phyloP scores from a whole-genome alignment of 495 filamentous ascomycete genomes.

The Aspergillus mulundensis region DNA sequence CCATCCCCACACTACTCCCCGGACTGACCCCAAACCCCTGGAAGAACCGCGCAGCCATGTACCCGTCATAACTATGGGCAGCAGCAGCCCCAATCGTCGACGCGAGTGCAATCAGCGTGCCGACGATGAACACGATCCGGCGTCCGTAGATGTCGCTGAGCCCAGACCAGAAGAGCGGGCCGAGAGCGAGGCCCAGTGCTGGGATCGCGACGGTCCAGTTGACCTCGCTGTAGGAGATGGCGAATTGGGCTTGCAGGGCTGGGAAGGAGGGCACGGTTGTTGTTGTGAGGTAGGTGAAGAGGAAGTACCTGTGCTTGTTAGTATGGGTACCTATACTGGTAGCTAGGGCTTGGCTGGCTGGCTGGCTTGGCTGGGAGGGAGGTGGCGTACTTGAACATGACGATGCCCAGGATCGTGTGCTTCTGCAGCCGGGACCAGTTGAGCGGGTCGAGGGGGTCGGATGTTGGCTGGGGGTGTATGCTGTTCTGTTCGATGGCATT shows the following conservation, averaged over 20 bases:
- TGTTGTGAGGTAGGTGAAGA: constrained; percentile 63
- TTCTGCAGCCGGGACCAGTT: constrained; percentile 53
- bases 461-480: constrained; percentile 47
- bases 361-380: constrained; percentile 51
- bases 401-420: constrained; percentile 48
- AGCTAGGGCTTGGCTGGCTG: too few relatives aligned
- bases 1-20: constrained; percentile 56
- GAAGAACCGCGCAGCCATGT: constrained; percentile 60
- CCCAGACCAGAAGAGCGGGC: constrained; percentile 57
- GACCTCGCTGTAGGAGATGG: constrained; percentile 47
- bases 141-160: constrained; percentile 57
- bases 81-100: constrained; percentile 51
- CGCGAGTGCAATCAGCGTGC: constrained; percentile 50
- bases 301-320: constrained; percentile 47
- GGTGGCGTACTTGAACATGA: constrained; percentile 57
- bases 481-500: constrained; percentile 25
- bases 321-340: too few relatives aligned
- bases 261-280: constrained; percentile 57
- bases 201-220: constrained; percentile 65
- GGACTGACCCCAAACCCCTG: constrained; percentile 60
- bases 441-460: constrained; percentile 54
- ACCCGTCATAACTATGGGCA: constrained; percentile 42
- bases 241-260: constrained; percentile 47
- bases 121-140: constrained; percentile 49
- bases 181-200: constrained; percentile 53